A percentile compares a stretch with the other conserved stretches of the same genome.
Evolutionary conservation across 352 stramenopile species (phyloP).

Genomic region (Peronospora destructor): DNA sequence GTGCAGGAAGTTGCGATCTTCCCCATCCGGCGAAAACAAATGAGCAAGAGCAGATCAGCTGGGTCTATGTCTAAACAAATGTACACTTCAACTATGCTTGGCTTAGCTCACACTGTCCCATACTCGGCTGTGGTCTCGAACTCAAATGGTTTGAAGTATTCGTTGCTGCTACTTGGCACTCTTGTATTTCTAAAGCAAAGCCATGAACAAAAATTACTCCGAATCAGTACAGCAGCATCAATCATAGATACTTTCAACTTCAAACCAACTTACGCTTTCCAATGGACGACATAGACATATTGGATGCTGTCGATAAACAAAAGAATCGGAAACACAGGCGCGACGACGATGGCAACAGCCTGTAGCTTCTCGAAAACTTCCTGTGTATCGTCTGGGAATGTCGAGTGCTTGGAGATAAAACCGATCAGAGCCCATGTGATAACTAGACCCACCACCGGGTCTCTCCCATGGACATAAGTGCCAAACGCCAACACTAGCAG

Average conservation of each 20-base stretch:
- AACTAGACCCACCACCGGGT: constrained; percentile 44
- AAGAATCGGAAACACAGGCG: constrained; percentile 40
- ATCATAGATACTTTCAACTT: not conserved
- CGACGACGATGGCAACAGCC: constrained; percentile 38
- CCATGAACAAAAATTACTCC: constrained; percentile 4
- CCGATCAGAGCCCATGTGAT: constrained; percentile 41
- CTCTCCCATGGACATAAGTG: constrained; percentile 42
- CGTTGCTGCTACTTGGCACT: constrained; percentile 24
- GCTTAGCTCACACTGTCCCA: constrained; percentile 34
- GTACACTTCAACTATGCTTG: constrained; percentile 21
- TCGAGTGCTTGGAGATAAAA: constrained; percentile 32
- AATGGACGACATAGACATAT: constrained; percentile 45
- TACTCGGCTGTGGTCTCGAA: constrained; percentile 50
- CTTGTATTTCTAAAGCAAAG: constrained; percentile 7
- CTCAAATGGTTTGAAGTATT: constrained; percentile 41
- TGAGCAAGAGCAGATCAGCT: constrained; percentile 8
- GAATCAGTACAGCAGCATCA: not conserved
- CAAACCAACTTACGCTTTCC: constrained; percentile 34
- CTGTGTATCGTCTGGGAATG: constrained; percentile 35
- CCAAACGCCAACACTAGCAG: constrained; percentile 41
- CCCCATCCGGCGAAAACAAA: not conserved
- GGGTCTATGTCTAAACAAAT: constrained; percentile 24
- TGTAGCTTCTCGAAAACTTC: constrained; percentile 42
- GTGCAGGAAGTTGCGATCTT: not conserved
- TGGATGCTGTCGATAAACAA: constrained; percentile 35